Evolutionary conservation across 345 rosid genomes (phyloP), one percentile per base, ranked within the genome.

Genomic region (Rhodamnia rubescens): DNA sequence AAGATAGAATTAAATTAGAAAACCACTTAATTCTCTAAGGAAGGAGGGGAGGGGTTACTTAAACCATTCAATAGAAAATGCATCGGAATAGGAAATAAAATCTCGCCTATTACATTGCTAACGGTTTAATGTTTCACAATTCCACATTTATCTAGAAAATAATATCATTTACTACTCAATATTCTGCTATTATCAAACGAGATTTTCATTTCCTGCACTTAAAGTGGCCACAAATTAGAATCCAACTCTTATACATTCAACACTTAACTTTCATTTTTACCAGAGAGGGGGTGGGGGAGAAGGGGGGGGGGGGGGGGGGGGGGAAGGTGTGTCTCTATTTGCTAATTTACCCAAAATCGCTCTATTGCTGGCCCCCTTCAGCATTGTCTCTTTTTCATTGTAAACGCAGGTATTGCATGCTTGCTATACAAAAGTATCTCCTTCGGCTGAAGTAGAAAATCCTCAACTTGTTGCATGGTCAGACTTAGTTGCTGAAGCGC

Each of bases 401-500:
- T 69, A 18, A 69, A 9, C 36, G 80, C 80, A 97, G 99, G 99
- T 97, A 58, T 88, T 93, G 44, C 99, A 91, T 89, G 94, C 99
- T 82, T 96, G 99, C 87, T 96, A 94, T 86, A 83, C 99, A 27
- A 95, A 94, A 92, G 97, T 97, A 81, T 92, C 93, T 2, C 98
- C 99, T 27, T 96, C 99, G 29, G 98, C 89, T 85, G 92, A 93
- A 88, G 96, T 93, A 42, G 99, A 97, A 84, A 91, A 94, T 91
- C 99, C 99, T 61, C 93, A 95, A 90, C 95, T 97, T 57, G 98
- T 97, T 86, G 95, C 94, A 4, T 96, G 99, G 99, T 97, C 99
- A 53, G 95, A 93, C 11, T 94, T 98, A 47, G 98, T 95, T 82
- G 97, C 96, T 5, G 92, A 91, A 83, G 85, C 92, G 82, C 94